Percentiles rank a stretch among this genome's conserved stretches.
These are phyloP conservation scores for Apiospora phragmitis DNA, from an alignment of 2,329 filamentous ascomycete species.

Conservation along the genomic window DNA sequence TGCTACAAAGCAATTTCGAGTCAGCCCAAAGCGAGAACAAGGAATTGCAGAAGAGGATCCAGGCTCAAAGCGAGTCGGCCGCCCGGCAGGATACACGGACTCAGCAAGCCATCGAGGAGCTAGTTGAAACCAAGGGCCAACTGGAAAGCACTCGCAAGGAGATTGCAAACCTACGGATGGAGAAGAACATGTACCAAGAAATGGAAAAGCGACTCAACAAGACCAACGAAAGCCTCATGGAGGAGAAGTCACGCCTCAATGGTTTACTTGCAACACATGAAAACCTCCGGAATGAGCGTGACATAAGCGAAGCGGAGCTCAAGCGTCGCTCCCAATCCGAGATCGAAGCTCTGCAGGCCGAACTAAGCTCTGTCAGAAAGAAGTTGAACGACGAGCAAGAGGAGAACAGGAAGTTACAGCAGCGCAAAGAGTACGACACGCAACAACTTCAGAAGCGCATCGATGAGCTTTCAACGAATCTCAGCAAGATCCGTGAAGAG, in stretches of 20 bases:
- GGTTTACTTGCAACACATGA: constrained; percentile 82
- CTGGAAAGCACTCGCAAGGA: constrained; percentile 88
- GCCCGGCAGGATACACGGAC: constrained; percentile 88
- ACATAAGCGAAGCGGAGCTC: constrained; percentile 78
- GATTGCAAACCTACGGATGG: constrained; percentile 87
- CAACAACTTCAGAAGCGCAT: constrained; percentile 88
- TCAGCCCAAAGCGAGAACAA: constrained; percentile 82
- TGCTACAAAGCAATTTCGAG: constrained; percentile 84
- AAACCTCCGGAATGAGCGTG: constrained; percentile 87
- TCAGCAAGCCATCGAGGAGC: constrained; percentile 89
- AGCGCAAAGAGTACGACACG: constrained; percentile 87
- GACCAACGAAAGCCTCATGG: constrained; percentile 81
- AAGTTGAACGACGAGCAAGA: constrained; percentile 83
- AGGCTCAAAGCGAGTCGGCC: constrained; percentile 75
- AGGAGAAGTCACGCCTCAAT: constrained; percentile 84
- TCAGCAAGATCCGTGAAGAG: constrained; percentile 82
- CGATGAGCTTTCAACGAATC: constrained; percentile 81
- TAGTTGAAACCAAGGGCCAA: constrained; percentile 80
- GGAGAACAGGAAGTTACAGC: constrained; percentile 77
- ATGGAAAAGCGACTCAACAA: constrained; percentile 87
- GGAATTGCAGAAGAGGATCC: constrained; percentile 81
- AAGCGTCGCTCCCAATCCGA: constrained; percentile 77
- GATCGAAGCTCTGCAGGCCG: constrained; percentile 76
- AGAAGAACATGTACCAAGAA: constrained; percentile 92
- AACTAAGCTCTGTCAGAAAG: constrained; percentile 76